These are phyloP conservation scores for Sisymbrium altissimum DNA, from an alignment of 345 rosid species.

Conservation along the genomic window DNA sequence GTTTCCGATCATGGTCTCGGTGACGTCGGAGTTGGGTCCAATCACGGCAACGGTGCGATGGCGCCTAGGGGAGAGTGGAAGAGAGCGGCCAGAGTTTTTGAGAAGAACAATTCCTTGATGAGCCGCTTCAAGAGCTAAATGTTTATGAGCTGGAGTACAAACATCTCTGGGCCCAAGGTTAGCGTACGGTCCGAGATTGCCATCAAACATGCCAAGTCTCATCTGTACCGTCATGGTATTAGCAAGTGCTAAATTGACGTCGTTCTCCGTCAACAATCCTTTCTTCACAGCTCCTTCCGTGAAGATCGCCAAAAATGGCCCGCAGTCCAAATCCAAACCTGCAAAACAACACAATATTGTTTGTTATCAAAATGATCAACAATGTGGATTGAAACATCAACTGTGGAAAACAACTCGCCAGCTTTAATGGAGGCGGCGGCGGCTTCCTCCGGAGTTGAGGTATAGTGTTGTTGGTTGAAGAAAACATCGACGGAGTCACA, in stretches of 20 bases:
- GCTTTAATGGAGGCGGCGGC: constrained; percentile 78
- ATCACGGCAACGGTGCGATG: constrained; percentile 73
- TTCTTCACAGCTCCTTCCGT: constrained; percentile 57
- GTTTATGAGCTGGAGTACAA: constrained; percentile 63
- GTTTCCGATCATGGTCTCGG: constrained; percentile 93
- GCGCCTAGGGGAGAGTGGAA: constrained; percentile 57
- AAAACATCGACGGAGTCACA: constrained; percentile 83
- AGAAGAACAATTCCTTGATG: constrained; percentile 83
- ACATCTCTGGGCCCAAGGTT: constrained; percentile 79
- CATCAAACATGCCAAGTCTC: constrained; percentile 95
- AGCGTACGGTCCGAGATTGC: constrained; percentile 67
- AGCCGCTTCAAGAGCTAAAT: constrained; percentile 82
- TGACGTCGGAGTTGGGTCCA: constrained; percentile 91
- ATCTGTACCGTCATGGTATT: constrained; percentile 81
- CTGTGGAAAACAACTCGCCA: constrained; percentile 36
- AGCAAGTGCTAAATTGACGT: constrained; percentile 69
- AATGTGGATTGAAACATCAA: not conserved
- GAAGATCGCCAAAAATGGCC: constrained; percentile 71
- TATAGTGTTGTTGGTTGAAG: constrained; percentile 74
- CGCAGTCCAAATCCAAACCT: constrained; percentile 93
- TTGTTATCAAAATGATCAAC: not conserved
- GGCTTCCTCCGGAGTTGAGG: constrained; percentile 74
- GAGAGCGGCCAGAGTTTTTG: constrained; percentile 43
- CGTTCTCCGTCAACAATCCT: constrained; percentile 46
- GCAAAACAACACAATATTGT: not conserved